These are phyloP conservation scores for Neoboletus magnificus DNA, from an alignment of 768 basidiomycete species.

Conservation along the genomic window DNA sequence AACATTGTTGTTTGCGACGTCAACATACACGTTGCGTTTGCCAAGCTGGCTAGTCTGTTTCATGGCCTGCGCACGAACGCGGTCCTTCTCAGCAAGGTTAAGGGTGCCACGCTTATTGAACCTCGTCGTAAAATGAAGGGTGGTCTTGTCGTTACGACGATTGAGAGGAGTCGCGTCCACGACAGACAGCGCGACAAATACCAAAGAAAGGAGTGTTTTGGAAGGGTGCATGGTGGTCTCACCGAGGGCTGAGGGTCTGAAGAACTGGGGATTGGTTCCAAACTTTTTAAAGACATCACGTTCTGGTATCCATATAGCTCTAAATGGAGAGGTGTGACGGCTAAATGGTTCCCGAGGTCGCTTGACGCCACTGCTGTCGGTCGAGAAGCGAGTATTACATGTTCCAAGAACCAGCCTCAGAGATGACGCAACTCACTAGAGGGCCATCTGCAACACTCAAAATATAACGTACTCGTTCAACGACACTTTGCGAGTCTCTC, in stretches of 20 bases:
- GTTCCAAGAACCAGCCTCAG: no score
- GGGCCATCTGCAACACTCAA: no score
- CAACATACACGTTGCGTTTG: conserved; percentile 7
- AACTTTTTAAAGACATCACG: no score
- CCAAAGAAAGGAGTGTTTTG: conserved; percentile 4
- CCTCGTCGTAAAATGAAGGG: conserved; percentile 11
- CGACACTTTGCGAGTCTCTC: no score
- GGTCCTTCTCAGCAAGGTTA: conserved; percentile 17
- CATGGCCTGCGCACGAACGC: conserved; percentile 17
- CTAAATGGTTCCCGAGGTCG: no score
- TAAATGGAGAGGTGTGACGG: no score
- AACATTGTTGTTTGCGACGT: conserved; percentile 19
- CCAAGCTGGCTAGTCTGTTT: not conserved
- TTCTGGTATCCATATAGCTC: no score
- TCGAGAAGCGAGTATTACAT: no score
- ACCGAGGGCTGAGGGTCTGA: not conserved
- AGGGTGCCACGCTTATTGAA: conserved; percentile 9
- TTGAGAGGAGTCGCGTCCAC: conserved; percentile 14
- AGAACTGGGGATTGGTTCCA: no score
- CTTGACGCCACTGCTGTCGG: no score
- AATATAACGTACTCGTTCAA: no score
- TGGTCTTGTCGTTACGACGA: not conserved
- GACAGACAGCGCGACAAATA: conserved; percentile 10
- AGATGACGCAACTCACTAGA: no score
- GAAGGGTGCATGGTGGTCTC: conserved; percentile 10